Percentiles rank a stretch among this genome's conserved stretches.
These are phyloP conservation scores for Colletotrichum sp. DNA, from an alignment of 2,329 filamentous ascomycete species.

Conservation along the genomic window DNA sequence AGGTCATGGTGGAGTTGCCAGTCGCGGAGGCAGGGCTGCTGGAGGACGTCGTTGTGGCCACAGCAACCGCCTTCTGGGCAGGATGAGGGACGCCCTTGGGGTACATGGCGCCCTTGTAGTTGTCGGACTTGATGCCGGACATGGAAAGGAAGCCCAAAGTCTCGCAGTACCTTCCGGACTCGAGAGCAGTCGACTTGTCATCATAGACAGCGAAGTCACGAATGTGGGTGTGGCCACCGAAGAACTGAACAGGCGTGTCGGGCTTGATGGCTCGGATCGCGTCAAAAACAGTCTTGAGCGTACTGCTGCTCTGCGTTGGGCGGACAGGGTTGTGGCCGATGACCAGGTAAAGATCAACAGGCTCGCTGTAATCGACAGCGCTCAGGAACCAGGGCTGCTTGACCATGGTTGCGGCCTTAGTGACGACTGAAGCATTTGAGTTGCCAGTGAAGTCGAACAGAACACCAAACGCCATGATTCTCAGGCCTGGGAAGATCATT, in stretches of 20 bases:
- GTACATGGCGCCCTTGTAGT: conserved; percentile 38
- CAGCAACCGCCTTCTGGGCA: conserved; percentile 37
- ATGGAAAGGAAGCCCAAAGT: conserved; percentile 72
- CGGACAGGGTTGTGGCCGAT: conserved; percentile 68
- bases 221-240: conserved; percentile 69
- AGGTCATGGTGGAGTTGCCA: conserved; percentile 41
- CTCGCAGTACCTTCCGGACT: conserved; percentile 71
- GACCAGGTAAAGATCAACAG: conserved; percentile 68
- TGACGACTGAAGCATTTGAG: conserved; percentile 65
- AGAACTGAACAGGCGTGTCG: conserved; percentile 65
- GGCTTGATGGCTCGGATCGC: conserved; percentile 63
- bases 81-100: conserved; percentile 42
- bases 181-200: conserved; percentile 63
- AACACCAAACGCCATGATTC: conserved; percentile 50
- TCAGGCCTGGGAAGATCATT: conserved; percentile 26
- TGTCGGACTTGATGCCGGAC: conserved; percentile 57
- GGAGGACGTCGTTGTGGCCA: neutral
- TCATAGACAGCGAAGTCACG: conserved; percentile 71
- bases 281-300: conserved; percentile 51
- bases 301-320: conserved; percentile 45
- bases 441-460: conserved; percentile 57
- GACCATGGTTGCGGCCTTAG: conserved; percentile 54
- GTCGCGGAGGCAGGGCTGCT: neutral
- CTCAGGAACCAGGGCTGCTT: conserved; percentile 65
- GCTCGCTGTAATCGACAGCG: conserved; percentile 55